A percentile compares a stretch with the other conserved stretches of the same genome.
Conservation (phyloP, 2,329 filamentous ascomycete genomes). For the Aspergillus sp. region DNA sequence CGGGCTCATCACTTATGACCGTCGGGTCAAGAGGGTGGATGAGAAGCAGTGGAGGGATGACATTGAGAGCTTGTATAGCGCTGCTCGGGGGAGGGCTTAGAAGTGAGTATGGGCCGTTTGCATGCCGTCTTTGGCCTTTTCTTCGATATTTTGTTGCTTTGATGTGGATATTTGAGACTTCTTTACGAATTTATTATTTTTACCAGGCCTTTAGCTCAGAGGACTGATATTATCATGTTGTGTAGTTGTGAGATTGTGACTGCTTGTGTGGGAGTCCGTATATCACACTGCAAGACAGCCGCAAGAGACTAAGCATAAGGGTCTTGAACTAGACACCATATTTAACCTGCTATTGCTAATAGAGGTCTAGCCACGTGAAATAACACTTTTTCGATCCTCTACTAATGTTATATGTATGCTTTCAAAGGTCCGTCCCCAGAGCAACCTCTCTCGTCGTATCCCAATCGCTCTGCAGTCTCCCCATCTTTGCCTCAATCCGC, state of each 20-base stretch:
- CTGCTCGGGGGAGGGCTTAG: constrained; percentile 38
- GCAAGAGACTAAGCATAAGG: not conserved
- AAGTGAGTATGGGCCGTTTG: not conserved
- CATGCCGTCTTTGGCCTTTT: not conserved
- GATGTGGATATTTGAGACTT: not conserved
- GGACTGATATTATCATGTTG: no score
- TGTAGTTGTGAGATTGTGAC: no score
- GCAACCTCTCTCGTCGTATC: constrained; percentile 8
- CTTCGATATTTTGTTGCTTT: not conserved
- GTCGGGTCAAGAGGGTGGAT: constrained; percentile 57
- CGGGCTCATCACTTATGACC: constrained; percentile 68
- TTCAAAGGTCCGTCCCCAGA: constrained; percentile 5
- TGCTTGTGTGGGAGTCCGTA: no score
- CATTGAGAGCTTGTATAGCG: constrained; percentile 60
- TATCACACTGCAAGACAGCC: no score
- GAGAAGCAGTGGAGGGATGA: constrained; percentile 60
- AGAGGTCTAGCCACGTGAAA: no score
- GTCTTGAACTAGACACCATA: not conserved
- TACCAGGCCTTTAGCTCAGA: no score
- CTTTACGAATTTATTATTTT: not conserved
- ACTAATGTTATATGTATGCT: not conserved
- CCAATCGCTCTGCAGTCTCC: constrained; percentile 6
- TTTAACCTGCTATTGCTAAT: no score
- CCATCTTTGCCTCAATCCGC: constrained; percentile 21
- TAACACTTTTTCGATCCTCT: not conserved